phyloP scores from a whole-genome alignment of 805 yeast genomes.

The Schizosaccharomyces lindneri region DNA sequence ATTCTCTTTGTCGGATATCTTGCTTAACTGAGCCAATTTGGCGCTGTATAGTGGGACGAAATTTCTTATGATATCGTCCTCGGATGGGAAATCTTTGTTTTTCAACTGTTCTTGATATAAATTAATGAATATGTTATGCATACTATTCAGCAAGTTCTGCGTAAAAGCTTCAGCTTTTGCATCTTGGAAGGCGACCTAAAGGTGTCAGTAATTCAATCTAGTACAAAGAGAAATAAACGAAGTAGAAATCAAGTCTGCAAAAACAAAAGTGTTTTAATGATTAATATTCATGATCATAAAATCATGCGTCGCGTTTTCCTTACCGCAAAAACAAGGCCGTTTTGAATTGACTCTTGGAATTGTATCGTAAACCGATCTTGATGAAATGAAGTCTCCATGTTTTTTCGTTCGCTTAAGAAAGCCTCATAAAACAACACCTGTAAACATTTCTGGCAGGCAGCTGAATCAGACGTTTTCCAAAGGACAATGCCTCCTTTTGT shows the following conservation, averaged over 20 bases:
- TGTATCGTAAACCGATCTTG: constrained; percentile 18
- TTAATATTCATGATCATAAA: background rate
- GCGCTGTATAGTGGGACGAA: background rate
- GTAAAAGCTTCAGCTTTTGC: constrained; percentile 8
- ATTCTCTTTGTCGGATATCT: background rate
- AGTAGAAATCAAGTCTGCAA: background rate
- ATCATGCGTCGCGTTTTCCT: background rate
- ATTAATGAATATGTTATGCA: constrained; percentile 12
- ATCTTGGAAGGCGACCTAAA: constrained; percentile 13
- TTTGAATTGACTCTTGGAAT: constrained; percentile 19
- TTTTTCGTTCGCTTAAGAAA: constrained; percentile 16
- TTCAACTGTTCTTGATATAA: constrained; percentile 12
- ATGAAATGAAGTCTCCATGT: constrained; percentile 2
- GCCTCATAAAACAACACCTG: constrained; percentile 26
- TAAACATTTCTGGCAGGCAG: constrained; percentile 16
- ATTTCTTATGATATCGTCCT: background rate
- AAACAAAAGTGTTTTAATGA: background rate
- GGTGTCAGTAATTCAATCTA: constrained; percentile 13
- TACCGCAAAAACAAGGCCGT: constrained; percentile 18
- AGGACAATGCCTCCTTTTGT: constrained; percentile 28
- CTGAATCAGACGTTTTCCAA: constrained; percentile 18
- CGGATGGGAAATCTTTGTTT: constrained; percentile 5
- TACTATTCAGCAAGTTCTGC: constrained; percentile 3
- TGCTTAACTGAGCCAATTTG: background rate
- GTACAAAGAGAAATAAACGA: constrained; percentile 10